These are phyloP conservation scores for Gossypium schwendimanii DNA, from an alignment of 441 rosid genomes.

Conservation along the genomic window DNA sequence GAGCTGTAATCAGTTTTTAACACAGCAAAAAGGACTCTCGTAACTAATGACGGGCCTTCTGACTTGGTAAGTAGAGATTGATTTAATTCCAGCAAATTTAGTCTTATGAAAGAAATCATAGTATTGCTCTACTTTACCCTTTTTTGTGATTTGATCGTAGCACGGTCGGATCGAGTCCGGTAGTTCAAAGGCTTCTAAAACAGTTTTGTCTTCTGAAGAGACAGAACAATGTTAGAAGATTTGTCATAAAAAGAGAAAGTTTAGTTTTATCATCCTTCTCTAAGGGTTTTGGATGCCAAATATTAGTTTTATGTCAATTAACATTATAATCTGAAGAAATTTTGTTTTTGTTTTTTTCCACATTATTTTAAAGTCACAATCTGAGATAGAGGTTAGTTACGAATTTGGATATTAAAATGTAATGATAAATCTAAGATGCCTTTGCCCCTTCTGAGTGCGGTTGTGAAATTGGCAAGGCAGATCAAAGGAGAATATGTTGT, in stretches of 20 bases:
- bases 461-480: no score
- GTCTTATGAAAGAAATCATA: background rate
- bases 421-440: no score
- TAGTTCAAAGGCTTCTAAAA: background rate
- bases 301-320: background rate
- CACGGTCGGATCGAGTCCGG: background rate
- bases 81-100: background rate
- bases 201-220: background rate
- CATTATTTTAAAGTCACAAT: no score
- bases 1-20: constrained; percentile 43
- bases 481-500: no score
- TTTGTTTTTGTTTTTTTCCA: no score
- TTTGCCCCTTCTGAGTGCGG: no score
- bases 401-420: no score
- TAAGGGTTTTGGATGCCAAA: background rate
- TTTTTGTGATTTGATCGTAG: background rate
- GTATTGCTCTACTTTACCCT: background rate
- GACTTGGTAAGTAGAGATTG: constrained; percentile 5
- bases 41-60: background rate
- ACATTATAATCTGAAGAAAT: no score
- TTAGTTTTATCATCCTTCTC: background rate
- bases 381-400: no score
- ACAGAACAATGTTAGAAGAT: background rate
- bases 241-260: background rate
- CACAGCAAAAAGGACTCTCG: constrained; percentile 7